Evolutionary conservation across 2,329 filamentous ascomycete species (phyloP), one percentile per base, ranked within the genome.

Genomic region (Diaporthe humulicola): DNA sequence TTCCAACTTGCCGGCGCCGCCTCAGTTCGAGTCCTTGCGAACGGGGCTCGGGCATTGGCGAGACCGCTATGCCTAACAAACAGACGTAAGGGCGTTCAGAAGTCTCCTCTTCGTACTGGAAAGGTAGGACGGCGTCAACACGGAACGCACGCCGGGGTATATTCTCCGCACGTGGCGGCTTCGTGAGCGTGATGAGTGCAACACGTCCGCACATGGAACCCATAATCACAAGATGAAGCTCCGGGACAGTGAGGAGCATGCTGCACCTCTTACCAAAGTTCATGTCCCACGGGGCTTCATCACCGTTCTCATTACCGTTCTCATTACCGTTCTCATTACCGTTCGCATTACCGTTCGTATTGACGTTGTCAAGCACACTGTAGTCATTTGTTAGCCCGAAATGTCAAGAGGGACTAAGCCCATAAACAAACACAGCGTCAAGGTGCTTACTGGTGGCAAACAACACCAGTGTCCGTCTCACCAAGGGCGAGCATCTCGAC

Each of bases 131-230:
- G 75, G 84, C 84, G 60, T 93, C 91, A 33, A 91, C 80, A 8
- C 89, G 87, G 78, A 91, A 89, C 12, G 85, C 86, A 40, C 86
- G 83, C 50, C 85, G 80, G 77, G 83, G 82, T 74, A 80, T 69
- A 15, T 75, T 64, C 56, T 78, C 28, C 77, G 77, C 66, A 75
- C 76, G 76, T 74, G 80, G 80, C 79, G 82, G 76, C 81, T 81
- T 66, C 80, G 93, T 94, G 36, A 95, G 81, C 1, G 88, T 88
- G 71, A 93, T 80, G 3, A 96, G 84, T 1, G 89, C 87, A 0
- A 91, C 93, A 12, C 91, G 88, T 0, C 94, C 94, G 64, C 88
- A 89, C n/a, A 91, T 88, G 15, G 91, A 92, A 0, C 89, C 94
- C 1, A 93, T 84, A 4, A 94, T 85, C 12, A 95, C 88, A 19